Evolutionary conservation across 179 eudicot genomes (phyloP), one percentile per base, ranked within the genome.

Genomic region (Spergularia azorica): DNA sequence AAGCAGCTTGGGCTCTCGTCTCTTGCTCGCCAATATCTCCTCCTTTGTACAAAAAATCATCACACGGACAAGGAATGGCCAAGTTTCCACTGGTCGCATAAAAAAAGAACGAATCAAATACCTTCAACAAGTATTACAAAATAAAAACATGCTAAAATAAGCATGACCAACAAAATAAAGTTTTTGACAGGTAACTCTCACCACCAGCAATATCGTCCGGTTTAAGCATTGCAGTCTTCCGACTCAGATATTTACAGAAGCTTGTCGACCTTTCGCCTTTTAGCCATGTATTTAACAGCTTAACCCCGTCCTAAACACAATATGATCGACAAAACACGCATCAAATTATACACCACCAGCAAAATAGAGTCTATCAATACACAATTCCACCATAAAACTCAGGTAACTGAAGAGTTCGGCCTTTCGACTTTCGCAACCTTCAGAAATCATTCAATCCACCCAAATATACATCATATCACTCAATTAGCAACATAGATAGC

Each of bases 31-130:
- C 18, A 88, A 83, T 79, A 91, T 85, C 91, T 95, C 99, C 83
- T 87, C 64, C 4, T 82, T 70, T 46, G 82, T 82, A 83, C 97
- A 91, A 71, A 86, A 84, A 72, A 79, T 87, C 76, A 95, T 82
- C 84, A 91, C 79, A 61, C 84, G 85, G 61, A 91, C 72, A 18
- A 95, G 91, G 86, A 86, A 93, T 48, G 99, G 94, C 99, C 99
- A 95, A 15, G 97, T 93, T 74, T 95, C 97, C 74, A 92, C 99
- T 95, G 88, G 86, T 69, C 3, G 71, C 9, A 62, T 32, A 70
- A 48, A 17, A 21, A 26, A 36, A 36, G 4, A 36, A 36, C 4
- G 39, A 62, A 51, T 70, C 17, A 65, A 58, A 48, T 20, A 32
- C 46, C 41, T 41, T 26, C 71, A 71, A 56, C 4, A 77, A 52